A percentile compares a stretch with the other conserved stretches of the same genome.
These are phyloP conservation scores for Trifolium repens DNA, from an alignment of 306 rosid species.

Conservation along the genomic window DNA sequence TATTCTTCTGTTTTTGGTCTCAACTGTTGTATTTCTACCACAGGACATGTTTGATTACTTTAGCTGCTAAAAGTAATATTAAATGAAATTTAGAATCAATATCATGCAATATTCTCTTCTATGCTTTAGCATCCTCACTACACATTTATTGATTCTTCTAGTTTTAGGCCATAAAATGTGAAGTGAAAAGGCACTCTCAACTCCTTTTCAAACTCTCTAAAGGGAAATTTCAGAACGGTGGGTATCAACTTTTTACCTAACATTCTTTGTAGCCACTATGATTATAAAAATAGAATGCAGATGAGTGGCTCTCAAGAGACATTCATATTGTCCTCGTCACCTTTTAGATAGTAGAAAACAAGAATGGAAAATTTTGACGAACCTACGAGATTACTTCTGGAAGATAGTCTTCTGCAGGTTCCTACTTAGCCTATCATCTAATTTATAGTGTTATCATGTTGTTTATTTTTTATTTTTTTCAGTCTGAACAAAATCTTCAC, in stretches of 20 bases:
- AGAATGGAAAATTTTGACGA: slow-evolving; percentile 39
- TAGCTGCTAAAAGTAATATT: not conserved
- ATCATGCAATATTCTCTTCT: not conserved
- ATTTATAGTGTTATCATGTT: not conserved
- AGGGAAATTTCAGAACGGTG: slow-evolving; percentile 27
- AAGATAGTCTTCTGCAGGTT: slow-evolving; percentile 52
- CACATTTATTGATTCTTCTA: slow-evolving; percentile 14
- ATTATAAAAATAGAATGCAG: slow-evolving; percentile 13
- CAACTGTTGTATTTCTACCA: not conserved
- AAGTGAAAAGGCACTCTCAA: slow-evolving; percentile 12
- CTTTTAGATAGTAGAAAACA: slow-evolving; percentile 15
- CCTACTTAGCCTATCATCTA: slow-evolving; percentile 6
- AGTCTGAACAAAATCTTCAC: slow-evolving; percentile 48
- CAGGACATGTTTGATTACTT: not conserved
- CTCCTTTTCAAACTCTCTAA: slow-evolving; percentile 27
- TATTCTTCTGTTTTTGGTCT: not conserved
- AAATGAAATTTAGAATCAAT: slow-evolving; percentile 7
- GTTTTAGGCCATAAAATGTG: not conserved
- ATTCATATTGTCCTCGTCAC: not conserved
- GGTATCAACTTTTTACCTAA: slow-evolving; percentile 34
- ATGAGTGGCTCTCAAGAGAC: not conserved
- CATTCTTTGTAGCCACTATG: slow-evolving; percentile 11
- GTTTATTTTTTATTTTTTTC: slow-evolving; percentile 4
- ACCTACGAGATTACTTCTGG: slow-evolving; percentile 29
- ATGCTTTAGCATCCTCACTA: not conserved